A percentile compares a stretch with the other conserved stretches of the same genome.
Evolutionary conservation across 179 eudicot species (phyloP).

Genomic region (Carnegiea gigantea): DNA sequence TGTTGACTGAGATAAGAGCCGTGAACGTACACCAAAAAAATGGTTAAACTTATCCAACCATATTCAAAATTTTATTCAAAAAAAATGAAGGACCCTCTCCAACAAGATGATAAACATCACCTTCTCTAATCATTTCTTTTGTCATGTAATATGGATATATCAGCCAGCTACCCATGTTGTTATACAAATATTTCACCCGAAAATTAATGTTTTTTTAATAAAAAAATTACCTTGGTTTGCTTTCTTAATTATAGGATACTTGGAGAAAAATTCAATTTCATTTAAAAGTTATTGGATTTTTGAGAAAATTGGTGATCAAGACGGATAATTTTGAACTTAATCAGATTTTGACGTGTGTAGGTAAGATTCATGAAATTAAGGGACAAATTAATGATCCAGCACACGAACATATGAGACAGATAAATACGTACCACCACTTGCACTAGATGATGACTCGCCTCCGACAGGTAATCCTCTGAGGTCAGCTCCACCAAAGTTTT

Average conservation of each 20-base stretch:
- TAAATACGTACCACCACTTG: constrained; percentile 25
- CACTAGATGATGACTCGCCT: constrained; percentile 32
- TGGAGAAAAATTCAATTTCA: background rate
- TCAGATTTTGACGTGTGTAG: background rate
- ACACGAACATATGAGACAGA: background rate
- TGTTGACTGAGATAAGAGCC: constrained; percentile 25
- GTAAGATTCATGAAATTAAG: background rate
- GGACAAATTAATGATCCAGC: background rate
- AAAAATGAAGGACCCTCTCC: background rate
- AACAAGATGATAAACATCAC: constrained; percentile 13
- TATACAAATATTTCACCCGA: no score
- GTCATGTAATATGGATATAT: background rate
- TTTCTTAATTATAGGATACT: no score
- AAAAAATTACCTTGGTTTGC: background rate
- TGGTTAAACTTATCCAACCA: constrained; percentile 30
- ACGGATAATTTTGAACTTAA: background rate
- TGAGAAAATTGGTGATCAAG: background rate
- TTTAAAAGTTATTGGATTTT: background rate
- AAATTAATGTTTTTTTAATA: background rate
- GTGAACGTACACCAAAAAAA: background rate
- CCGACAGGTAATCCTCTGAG: constrained; percentile 14
- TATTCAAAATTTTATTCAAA: background rate
- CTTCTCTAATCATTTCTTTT: constrained; percentile 9
- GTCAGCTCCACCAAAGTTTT: constrained; percentile 14
- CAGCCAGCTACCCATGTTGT: background rate